Evolutionary conservation across 2,329 filamentous ascomycete species (phyloP).

Genomic region (Plectosphaerella cucumerina): DNA sequence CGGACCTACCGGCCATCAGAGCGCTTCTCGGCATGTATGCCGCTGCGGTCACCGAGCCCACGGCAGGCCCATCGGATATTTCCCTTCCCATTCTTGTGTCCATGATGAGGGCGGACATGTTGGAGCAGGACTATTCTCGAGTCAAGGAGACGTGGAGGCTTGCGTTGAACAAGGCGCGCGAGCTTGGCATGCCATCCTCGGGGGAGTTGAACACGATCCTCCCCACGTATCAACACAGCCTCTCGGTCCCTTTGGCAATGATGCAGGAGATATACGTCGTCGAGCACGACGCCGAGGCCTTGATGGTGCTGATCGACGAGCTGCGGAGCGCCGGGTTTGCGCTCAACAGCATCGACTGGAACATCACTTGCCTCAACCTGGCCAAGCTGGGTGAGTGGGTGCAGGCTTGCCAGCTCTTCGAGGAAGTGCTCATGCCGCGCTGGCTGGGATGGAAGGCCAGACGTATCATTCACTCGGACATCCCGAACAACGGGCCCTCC

Average conservation of each 20-base stretch:
- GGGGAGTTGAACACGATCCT: slow-evolving; percentile 26
- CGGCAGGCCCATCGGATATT: slow-evolving; percentile 25
- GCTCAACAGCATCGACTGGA: slow-evolving; percentile 77
- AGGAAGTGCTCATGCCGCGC: slow-evolving; percentile 70
- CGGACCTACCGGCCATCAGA: slow-evolving; percentile 49
- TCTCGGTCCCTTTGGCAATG: slow-evolving; percentile 43
- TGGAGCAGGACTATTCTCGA: slow-evolving; percentile 51
- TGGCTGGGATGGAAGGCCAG: slow-evolving; percentile 69
- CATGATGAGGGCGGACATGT: slow-evolving; percentile 64
- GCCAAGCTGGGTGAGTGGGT: slow-evolving; percentile 53
- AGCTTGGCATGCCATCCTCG: slow-evolving; percentile 31
- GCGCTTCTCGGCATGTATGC: slow-evolving; percentile 53
- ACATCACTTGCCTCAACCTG: slow-evolving; percentile 67
- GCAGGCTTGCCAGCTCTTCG: slow-evolving; percentile 70
- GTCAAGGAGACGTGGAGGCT: slow-evolving; percentile 65
- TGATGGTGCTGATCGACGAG: slow-evolving; percentile 48
- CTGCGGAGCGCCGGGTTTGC: slow-evolving; percentile 64
- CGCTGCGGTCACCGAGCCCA: slow-evolving; percentile 29
- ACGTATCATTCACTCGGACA: slow-evolving; percentile 15
- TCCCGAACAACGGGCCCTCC: slow-evolving; percentile 25
- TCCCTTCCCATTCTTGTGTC: slow-evolving; percentile 56
- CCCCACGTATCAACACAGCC: slow-evolving; percentile 46
- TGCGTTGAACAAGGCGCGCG: slow-evolving; percentile 48
- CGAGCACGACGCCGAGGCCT: slow-evolving; percentile 35
- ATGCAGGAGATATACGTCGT: slow-evolving; percentile 42